These are phyloP conservation scores for Sarcomyxa edulis DNA, from an alignment of 768 basidiomycete species.

Conservation along the genomic window DNA sequence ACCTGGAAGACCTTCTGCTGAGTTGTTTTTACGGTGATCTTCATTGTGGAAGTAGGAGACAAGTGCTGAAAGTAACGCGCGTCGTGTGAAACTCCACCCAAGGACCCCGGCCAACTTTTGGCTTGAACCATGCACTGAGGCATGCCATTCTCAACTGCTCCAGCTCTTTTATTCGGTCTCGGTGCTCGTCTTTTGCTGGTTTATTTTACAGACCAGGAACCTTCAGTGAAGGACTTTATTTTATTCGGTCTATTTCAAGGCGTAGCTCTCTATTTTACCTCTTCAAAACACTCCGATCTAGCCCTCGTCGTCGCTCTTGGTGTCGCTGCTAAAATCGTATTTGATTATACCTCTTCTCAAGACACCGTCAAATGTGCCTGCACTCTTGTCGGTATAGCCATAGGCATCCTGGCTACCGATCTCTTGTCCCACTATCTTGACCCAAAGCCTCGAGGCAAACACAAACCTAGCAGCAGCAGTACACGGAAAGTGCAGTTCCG, in stretches of 20 bases:
- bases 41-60: conserved; percentile 2
- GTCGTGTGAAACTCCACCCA: too few relatives aligned
- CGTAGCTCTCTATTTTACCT: conserved; percentile 64
- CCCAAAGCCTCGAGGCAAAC: conserved; percentile 7
- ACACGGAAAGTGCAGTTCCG: conserved; percentile 45
- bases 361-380: conserved; percentile 53
- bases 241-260: conserved; percentile 75
- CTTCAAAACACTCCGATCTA: conserved; percentile 48
- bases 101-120: too few relatives aligned
- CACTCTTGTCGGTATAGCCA: conserved; percentile 59
- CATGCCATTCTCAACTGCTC: conserved; percentile 48
- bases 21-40: conserved; percentile 8
- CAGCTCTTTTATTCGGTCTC: conserved; percentile 69
- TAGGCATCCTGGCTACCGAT: conserved; percentile 70
- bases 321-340: conserved; percentile 55
- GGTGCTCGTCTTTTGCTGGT: conserved; percentile 69
- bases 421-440: conserved; percentile 64
- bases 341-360: conserved; percentile 53
- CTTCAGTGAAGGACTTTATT: conserved; percentile 53
- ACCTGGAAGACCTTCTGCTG: conserved; percentile 12
- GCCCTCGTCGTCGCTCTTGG: conserved; percentile 51
- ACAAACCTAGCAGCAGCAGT: conserved; percentile 15
- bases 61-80: conserved; percentile 12
- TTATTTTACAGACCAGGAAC: conserved; percentile 41
- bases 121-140: too few relatives aligned